A percentile compares a stretch with the other conserved stretches of the same genome.
Evolutionary conservation across 192 early-diverging fungal genomes (phyloP).

Genomic region (Geosiphon pyriformis): DNA sequence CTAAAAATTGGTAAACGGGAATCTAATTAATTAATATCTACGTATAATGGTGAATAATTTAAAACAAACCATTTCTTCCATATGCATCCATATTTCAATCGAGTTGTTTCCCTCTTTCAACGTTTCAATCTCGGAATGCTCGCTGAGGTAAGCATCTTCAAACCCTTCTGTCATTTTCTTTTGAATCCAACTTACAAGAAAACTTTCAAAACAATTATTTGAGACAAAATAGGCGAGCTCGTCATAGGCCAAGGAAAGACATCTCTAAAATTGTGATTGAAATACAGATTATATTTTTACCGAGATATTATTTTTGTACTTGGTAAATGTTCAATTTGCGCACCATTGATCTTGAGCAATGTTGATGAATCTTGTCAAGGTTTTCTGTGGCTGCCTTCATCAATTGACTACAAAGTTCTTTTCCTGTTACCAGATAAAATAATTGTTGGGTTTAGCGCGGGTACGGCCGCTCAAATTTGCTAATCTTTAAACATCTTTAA

Average conservation of each 20-base stretch:
- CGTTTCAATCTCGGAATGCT: slow-evolving; percentile 30
- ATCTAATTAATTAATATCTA: background rate
- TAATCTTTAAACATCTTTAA: too few relatives aligned
- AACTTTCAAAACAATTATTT: slow-evolving; percentile 42
- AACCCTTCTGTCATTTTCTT: slow-evolving; percentile 59
- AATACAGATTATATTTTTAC: slow-evolving; percentile 29
- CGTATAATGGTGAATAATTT: background rate
- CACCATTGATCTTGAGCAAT: slow-evolving; percentile 41
- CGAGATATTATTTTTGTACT: background rate
- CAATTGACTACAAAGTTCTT: too few relatives aligned
- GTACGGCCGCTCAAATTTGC: too few relatives aligned
- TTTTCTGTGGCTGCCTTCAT: slow-evolving; percentile 51
- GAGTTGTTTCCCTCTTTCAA: slow-evolving; percentile 19
- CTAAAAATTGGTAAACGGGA: background rate
- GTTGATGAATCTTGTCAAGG: slow-evolving; percentile 48
- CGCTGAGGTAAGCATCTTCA: slow-evolving; percentile 51
- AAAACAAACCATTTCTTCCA: background rate
- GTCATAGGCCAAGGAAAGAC: slow-evolving; percentile 63
- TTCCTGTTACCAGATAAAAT: too few relatives aligned
- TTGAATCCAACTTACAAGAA: slow-evolving; percentile 61
- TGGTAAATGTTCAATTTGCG: too few relatives aligned
- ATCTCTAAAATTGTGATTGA: slow-evolving; percentile 47
- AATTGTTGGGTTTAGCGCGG: too few relatives aligned
- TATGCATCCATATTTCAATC: slow-evolving; percentile 42
- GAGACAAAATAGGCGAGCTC: slow-evolving; percentile 65